Conservation (phyloP, 352 stramenopile genomes). For the Phytopythium mirpurense region DNA sequence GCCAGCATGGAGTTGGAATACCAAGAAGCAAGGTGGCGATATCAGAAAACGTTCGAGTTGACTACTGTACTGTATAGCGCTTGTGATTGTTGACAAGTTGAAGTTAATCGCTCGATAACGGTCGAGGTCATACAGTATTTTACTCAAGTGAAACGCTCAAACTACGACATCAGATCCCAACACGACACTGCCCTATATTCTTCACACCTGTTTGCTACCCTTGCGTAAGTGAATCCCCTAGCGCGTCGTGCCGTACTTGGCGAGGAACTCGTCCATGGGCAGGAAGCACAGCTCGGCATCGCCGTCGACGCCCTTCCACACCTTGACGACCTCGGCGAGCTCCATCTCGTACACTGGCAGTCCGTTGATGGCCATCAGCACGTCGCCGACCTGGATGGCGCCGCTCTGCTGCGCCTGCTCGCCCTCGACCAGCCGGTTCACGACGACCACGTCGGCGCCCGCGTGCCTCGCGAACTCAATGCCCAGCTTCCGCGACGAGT, state of each 20-base stretch:
- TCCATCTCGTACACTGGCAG: constrained; percentile 80
- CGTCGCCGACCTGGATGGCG: constrained; percentile 53
- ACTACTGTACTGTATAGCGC: too few relatives aligned
- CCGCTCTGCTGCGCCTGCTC: constrained; percentile 66
- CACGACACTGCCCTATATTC: too few relatives aligned
- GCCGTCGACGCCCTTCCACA: constrained; percentile 60
- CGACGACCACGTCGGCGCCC: constrained; percentile 47
- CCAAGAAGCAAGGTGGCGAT: neutral
- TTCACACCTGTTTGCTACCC: too few relatives aligned
- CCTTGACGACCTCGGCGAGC: constrained; percentile 64
- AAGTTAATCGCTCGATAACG: too few relatives aligned
- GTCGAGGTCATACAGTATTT: too few relatives aligned
- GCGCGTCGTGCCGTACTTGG: constrained; percentile 37
- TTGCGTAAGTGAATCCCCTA: neutral
- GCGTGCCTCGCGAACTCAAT: constrained; percentile 68
- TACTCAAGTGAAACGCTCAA: too few relatives aligned
- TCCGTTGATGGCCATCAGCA: constrained; percentile 78
- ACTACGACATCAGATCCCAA: too few relatives aligned
- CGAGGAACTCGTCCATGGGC: constrained; percentile 66
- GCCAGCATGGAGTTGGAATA: neutral
- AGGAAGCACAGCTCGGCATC: constrained; percentile 79
- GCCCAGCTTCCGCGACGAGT: constrained; percentile 57
- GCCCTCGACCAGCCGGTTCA: constrained; percentile 41
- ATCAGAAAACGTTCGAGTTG: too few relatives aligned
- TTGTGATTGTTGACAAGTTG: too few relatives aligned